Percentiles rank a stretch among this genome's conserved stretches.
phyloP scores from a whole-genome alignment of 2,329 filamentous ascomycete species.

The Aspergillus piperis region DNA sequence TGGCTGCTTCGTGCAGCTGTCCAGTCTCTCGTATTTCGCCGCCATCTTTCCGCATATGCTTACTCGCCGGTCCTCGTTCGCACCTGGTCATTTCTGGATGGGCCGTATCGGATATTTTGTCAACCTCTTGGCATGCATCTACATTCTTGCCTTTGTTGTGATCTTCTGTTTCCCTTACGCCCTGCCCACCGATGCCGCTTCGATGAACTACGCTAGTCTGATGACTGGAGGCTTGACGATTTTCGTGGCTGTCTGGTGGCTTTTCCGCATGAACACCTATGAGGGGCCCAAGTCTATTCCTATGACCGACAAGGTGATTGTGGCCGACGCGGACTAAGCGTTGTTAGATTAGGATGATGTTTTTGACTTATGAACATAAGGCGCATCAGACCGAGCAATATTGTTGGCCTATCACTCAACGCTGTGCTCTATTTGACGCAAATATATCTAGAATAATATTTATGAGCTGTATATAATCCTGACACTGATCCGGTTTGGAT shows the following conservation, averaged over 20 bases:
- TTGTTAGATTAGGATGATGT: neutral
- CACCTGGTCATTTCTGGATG: slow-evolving; percentile 56
- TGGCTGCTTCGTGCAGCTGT: slow-evolving; percentile 60
- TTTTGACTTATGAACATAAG: neutral
- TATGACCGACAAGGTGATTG: slow-evolving; percentile 34
- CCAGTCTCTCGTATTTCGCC: slow-evolving; percentile 56
- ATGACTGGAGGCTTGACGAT: slow-evolving; percentile 56
- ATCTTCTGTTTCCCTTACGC: slow-evolving; percentile 62
- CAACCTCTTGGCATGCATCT: slow-evolving; percentile 53
- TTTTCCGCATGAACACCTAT: slow-evolving; percentile 36
- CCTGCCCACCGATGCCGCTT: slow-evolving; percentile 47
- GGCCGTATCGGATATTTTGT: slow-evolving; percentile 53
- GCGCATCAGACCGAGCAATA: neutral
- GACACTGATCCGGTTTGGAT: neutral
- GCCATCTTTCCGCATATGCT: slow-evolving; percentile 56
- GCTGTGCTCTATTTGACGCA: neutral
- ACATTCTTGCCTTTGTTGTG: slow-evolving; percentile 59
- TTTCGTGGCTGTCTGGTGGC: slow-evolving; percentile 52
- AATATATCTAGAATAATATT: neutral
- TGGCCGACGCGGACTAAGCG: slow-evolving; percentile 34
- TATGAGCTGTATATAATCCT: neutral
- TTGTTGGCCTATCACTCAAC: too few species aligned
- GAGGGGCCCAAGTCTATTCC: slow-evolving; percentile 40
- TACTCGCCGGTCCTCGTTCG: slow-evolving; percentile 54
- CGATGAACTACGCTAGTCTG: slow-evolving; percentile 58